These are phyloP conservation scores for Candida frijolesensis DNA, from an alignment of 1,139 yeast species.

Conservation along the genomic window DNA sequence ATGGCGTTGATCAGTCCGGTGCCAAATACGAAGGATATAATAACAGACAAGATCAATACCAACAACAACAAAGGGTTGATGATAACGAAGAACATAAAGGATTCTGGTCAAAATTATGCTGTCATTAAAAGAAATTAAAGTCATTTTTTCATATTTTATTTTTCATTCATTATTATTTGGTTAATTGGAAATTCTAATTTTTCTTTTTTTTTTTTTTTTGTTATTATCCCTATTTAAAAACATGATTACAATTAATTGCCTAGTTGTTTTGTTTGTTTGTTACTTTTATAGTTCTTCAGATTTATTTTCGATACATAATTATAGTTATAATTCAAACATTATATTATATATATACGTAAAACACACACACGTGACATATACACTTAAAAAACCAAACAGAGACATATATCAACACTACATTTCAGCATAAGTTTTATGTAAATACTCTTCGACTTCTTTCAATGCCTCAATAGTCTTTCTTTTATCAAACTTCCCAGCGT, in stretches of 20 bases:
- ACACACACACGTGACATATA: not conserved
- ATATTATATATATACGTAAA: not conserved
- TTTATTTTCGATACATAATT: conserved; percentile 3
- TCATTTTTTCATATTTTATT: not conserved
- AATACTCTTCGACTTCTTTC: conserved; percentile 41
- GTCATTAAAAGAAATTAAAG: conserved; percentile 28
- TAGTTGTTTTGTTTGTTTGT: not conserved
- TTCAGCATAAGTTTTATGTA: conserved; percentile 45
- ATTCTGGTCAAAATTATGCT: conserved; percentile 49
- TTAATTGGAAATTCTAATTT: not conserved
- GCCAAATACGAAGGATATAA: conserved; percentile 18
- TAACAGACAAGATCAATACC: conserved; percentile 36
- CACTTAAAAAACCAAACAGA: not conserved
- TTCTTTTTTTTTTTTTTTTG: not conserved
- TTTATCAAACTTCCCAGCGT: conserved; percentile 40
- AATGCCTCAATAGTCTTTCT: conserved; percentile 35
- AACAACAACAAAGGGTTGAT: conserved; percentile 38
- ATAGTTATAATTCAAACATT: conserved; percentile 1
- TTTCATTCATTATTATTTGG: not conserved
- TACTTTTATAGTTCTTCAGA: conserved; percentile 1
- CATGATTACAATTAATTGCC: not conserved
- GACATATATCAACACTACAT: conserved; percentile 25
- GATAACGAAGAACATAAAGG: conserved; percentile 43
- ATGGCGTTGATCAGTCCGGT: conserved; percentile 12
- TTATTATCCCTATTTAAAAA: not conserved